phyloP scores from a whole-genome alignment of 148 eudicot species.

The Camellia sinensis region DNA sequence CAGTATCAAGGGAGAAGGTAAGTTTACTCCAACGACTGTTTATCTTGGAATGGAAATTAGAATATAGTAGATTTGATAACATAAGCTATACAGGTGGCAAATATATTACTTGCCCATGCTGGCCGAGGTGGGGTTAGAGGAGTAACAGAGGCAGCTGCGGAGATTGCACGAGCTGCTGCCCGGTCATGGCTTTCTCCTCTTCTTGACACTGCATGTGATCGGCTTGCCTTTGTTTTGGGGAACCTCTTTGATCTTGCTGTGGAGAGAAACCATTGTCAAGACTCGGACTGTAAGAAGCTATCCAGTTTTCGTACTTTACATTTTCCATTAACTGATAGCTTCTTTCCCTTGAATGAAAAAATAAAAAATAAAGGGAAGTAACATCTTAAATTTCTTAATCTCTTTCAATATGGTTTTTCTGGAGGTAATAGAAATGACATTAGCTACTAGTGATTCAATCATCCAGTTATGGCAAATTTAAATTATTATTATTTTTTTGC shows the following conservation, averaged over 20 bases:
- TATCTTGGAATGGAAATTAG: conserved; percentile 12
- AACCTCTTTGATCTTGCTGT: conserved; percentile 86
- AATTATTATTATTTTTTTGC: neutral
- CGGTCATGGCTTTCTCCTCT: conserved; percentile 91
- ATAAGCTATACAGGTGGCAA: conserved; percentile 71
- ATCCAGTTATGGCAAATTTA: neutral
- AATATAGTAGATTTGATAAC: conserved; percentile 2
- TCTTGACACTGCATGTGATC: conserved; percentile 91
- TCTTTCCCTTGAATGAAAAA: neutral
- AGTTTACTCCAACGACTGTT: neutral
- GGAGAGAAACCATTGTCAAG: conserved; percentile 58
- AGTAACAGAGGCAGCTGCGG: conserved; percentile 88
- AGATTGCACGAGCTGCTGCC: conserved; percentile 98
- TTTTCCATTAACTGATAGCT: neutral
- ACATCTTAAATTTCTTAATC: neutral
- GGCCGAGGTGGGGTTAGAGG: conserved; percentile 93
- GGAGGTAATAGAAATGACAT: neutral
- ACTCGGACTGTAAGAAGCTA: conserved; percentile 58
- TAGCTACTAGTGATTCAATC: neutral
- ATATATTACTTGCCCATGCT: conserved; percentile 95
- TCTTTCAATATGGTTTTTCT: neutral
- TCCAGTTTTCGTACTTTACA: neutral
- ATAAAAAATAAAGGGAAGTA: neutral
- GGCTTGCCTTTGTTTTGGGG: conserved; percentile 79
- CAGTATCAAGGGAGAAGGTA: conserved; percentile 94